Base-by-base conservation (phyloP, 768 basidiomycete genomes). In the Termitomyces sp. region DNA sequence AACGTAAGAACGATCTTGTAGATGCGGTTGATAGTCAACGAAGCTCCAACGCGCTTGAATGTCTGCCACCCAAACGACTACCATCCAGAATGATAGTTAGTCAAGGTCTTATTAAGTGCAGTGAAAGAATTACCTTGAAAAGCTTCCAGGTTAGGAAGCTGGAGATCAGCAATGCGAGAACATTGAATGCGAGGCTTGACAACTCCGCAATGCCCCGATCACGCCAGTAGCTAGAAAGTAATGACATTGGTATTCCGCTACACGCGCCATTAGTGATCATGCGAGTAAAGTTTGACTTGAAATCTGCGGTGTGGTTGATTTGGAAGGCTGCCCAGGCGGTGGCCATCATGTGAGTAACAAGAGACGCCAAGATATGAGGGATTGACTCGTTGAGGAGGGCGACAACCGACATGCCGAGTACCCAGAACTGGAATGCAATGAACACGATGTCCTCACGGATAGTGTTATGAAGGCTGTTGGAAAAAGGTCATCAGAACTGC, bases 61-160 rank as follows among this genome's bases (percentile, higher is more conserved):
- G 91, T 94, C 73, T 91, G 89, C 91, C 91, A 94, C 48, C 91
- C 89, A 70, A 90, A 93, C 16, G 80, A 68, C 89, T 90, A 57
- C 4, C 24, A 36, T 33, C 15, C 20, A 51, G 18, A 44, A 24
- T 42, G n/a, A 20, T 42, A 20, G 11, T 44, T 38, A 58, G 32
- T 33, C n/a, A 4, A 35, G 39, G 40, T 45, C 11, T 8, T 20
- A 16, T 8, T 58, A 42, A 54, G 51, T 39, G 22, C 53, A 35
- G 4, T 38, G 32, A 32, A 50, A 24, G 16, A 65, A 66, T 20
- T 56, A 91, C 91, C 82, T 89, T 91, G 68, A 89, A 79, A 32
- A 94, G 78, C 66, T 78, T 85, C 88, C 88, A 92, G 1, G 88
- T 88, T 65, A 92, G 74, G 71, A 88, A 80, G 22, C 72, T 75